Base-by-base conservation (phyloP, 2,329 filamentous ascomycete species). In the Sphaerostilbella broomeana region DNA sequence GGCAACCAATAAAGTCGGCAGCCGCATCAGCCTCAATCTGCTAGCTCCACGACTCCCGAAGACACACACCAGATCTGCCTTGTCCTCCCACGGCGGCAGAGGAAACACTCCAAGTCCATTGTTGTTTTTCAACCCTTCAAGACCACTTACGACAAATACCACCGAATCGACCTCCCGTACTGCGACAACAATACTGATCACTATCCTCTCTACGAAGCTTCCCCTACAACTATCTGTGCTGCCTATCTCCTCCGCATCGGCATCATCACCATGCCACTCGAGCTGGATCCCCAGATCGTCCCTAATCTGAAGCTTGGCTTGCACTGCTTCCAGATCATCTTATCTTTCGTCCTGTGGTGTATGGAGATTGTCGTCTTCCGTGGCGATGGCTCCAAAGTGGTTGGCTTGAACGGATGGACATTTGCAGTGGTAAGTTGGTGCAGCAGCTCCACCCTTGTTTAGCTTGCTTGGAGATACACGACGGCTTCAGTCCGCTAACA, bases 301-400 rank as follows among this genome's bases (percentile, higher is more conserved):
- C 75, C 75, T 38, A 60, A 60, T 45, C 58, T 70, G 59, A 82
- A 82, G 61, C 59, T 81, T 43, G 69, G 65, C 38, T 56, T 79
- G 28, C 79, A 82, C 59, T 59, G 65, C 36, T 56, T 63, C 41
- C 78, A 82, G 61, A 67, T 72, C 43, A 47, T 75, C 32, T 51
- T 78, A 17, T 71, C 64, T 31, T 65, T 80, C 32, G 63, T 79
- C 17, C 63, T 70, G 50, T 81, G 76, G 67, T 64, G 70, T 42
- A 62, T 82, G 43, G 73, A 75, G 49, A 79, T 82, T 50, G 65
- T 72, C 17, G 68, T 81, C 31, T 79, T 81, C 53, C 65, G 65
- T 27, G 62, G 64, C 38, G 56, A 68, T 8, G 56, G 64, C 11
- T 63, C 74, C 5, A 57, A 55, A 15, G 68, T 81, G 46, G 71